Evolutionary conservation across 208 protist species (phyloP).

Genomic region (Leishmania gerbilli): DNA sequence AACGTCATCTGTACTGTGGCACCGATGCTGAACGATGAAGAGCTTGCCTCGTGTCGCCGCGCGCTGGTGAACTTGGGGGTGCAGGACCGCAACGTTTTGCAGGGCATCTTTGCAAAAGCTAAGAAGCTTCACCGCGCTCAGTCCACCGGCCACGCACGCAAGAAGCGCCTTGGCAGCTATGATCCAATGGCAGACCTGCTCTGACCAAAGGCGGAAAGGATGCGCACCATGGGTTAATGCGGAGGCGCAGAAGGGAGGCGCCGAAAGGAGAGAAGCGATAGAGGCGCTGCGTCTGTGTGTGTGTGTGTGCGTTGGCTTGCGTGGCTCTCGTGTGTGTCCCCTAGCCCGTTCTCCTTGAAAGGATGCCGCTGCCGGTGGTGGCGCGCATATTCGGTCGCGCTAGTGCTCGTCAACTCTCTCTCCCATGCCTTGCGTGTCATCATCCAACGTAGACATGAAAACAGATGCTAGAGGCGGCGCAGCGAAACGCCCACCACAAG

Average conservation of each 20-base stretch:
- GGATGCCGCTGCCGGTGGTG: background rate
- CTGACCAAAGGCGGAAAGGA: background rate
- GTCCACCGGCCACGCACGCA: background rate
- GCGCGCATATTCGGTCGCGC: background rate
- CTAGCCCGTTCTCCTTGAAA: background rate
- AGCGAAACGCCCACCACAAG: background rate
- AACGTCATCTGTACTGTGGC: slow-evolving; percentile 51
- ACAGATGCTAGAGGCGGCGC: background rate
- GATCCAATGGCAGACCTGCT: slow-evolving; percentile 41
- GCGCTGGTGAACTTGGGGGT: slow-evolving; percentile 36
- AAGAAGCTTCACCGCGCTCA: slow-evolving; percentile 15
- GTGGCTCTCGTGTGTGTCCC: no score
- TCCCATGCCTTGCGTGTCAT: no score
- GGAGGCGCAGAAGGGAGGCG: no score
- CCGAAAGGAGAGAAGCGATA: background rate
- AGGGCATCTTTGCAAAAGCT: slow-evolving; percentile 26
- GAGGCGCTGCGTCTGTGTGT: no score
- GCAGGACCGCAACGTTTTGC: slow-evolving; percentile 12
- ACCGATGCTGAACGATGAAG: slow-evolving; percentile 60
- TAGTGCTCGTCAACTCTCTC: background rate
- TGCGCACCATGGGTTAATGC: no score
- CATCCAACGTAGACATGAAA: background rate
- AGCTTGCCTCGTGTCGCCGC: slow-evolving; percentile 43
- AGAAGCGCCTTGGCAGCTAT: slow-evolving; percentile 19
- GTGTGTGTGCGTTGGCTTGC: background rate